Evolutionary conservation across 192 early-diverging fungal genomes (phyloP), one percentile per base, ranked within the genome.

Genomic region (Coemansia sp.): DNA sequence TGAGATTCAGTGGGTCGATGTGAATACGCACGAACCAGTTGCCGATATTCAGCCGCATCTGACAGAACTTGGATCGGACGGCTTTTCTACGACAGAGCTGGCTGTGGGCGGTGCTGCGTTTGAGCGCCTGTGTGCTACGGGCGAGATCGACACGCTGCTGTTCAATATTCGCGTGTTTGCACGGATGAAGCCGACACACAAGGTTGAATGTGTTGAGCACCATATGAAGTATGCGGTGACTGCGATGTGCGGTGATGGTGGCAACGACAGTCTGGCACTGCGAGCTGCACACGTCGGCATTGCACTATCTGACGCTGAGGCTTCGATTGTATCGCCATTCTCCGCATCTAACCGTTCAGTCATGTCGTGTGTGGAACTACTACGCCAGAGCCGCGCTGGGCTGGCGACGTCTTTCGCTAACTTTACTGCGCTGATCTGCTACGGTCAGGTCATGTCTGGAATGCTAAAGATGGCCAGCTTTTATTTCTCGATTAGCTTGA

Each of bases 221-320:
- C 90, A 91, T 58, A 91, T 92, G 88, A 86, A 86, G 60, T 82
- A 80, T 26, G 85, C 81, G 14, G 86, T 92, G 57, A 88, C 88
- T 9, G 89, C 86, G 37, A 93, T 93, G 91, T 89, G 88, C 72
- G 91, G 91, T 51, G 91, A 93, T 59, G 91, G 91, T 67, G 90
- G 89, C 40, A 93, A 93, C 65, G 91, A 93, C 68, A 88, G 87
- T 60, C 89, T 89, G 23, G 90, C 91, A n/a, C 75, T 93, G 53
- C 88, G 90, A 50, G 89, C 90, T 9, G 85, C 90, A 10, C 91
- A 93, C 55, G 90, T 86, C 49, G 91, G 91, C 44, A 70, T 93
- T 28, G 91, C 91, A 3, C 75, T 93, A 25, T 90, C 89, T 37
- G 89, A 90, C 52, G 86, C 90, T 34, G 90, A 91, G 60, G 86